Evolutionary conservation across 2,329 filamentous ascomycete species (phyloP), one percentile per base, ranked within the genome.

Genomic region (Sordariomycetes sp.): DNA sequence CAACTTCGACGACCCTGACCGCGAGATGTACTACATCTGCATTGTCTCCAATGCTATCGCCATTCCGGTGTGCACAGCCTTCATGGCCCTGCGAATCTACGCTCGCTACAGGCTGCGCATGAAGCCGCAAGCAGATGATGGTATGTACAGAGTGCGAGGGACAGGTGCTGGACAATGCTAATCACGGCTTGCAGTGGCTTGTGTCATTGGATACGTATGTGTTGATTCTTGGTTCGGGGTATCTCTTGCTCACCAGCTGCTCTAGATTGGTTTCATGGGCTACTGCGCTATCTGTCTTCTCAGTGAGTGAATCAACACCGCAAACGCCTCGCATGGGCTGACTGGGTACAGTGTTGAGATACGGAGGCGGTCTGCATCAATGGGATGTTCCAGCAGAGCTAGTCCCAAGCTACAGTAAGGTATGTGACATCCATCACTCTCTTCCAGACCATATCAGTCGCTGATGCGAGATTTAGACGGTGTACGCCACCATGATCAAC

Each of bases 401-500:
- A 11, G 21, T 33, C 12, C 19, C 21, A 6, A 15, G 18, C 5
- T 33, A 33, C 21, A 24, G 8, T 21, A n/a, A 33, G 31, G 31
- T 25, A 25, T 12, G 31, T n/a, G 14, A 7, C 6, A 12, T 14
- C 25, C n/a, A 6, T 8, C 21, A 8, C 16, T 27, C 11, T 7
- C 16, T 7, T 15, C 16, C 21, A 24, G 21, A 24, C 21, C 21
- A 24, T 16, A 18, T 18, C 14, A 30, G 6, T 17, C 9, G 29
- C 29, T 30, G 16, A 30, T n/a, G n/a, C 16, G 8, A 17, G 17
- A 11, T 14, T 20, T 21, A 33, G 31, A 25, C 31, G 14, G 31
- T 33, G 9, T 33, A 33, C 31, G 31, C 31, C 8, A 33, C 31
- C 8, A 33, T 33, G 31, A 21, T 33, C 4, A 33, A 25, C 21